Evolutionary conservation across 2,329 filamentous ascomycete genomes (phyloP).

Genomic region (Aureobasidium vineae): DNA sequence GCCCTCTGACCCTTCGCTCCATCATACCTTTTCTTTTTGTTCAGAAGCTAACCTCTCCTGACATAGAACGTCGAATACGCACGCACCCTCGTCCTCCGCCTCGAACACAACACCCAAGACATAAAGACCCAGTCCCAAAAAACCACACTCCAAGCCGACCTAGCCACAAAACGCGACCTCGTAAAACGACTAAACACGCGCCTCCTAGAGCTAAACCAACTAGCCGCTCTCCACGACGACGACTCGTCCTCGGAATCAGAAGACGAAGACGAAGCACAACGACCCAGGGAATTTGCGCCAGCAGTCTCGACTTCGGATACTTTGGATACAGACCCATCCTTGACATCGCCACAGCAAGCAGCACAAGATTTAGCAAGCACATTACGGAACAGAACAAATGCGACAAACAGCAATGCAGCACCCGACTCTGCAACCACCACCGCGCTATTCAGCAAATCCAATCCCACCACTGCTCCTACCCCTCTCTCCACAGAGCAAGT

Average conservation of each 20-base stretch:
- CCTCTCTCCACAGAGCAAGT: conserved; percentile 5
- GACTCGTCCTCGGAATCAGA: conserved; percentile 35
- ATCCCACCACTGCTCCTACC: background rate
- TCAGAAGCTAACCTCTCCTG: background rate
- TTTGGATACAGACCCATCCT: conserved; percentile 34
- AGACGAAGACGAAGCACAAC: conserved; percentile 43
- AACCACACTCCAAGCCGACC: conserved; percentile 61
- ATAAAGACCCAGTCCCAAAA: conserved; percentile 58
- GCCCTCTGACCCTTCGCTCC: too few relatives aligned
- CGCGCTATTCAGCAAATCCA: conserved; percentile 41
- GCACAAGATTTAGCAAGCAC: background rate
- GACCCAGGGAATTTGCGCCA: conserved; percentile 49
- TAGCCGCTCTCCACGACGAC: conserved; percentile 40
- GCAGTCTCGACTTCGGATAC: conserved; percentile 37
- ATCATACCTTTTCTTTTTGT: too few relatives aligned
- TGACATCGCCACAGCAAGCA: conserved; percentile 29
- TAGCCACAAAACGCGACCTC: conserved; percentile 63
- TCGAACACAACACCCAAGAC: conserved; percentile 66
- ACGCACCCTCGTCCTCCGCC: conserved; percentile 63
- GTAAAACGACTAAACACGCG: conserved; percentile 66
- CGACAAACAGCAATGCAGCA: conserved; percentile 27
- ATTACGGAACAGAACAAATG: conserved; percentile 21
- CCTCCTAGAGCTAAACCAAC: conserved; percentile 65
- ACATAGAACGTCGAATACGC: conserved; percentile 67
- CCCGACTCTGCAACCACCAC: conserved; percentile 36